A percentile compares a stretch with the other conserved stretches of the same genome.
These are phyloP conservation scores for Gossypium sturtianum DNA, from an alignment of 345 rosid genomes.

Conservation along the genomic window DNA sequence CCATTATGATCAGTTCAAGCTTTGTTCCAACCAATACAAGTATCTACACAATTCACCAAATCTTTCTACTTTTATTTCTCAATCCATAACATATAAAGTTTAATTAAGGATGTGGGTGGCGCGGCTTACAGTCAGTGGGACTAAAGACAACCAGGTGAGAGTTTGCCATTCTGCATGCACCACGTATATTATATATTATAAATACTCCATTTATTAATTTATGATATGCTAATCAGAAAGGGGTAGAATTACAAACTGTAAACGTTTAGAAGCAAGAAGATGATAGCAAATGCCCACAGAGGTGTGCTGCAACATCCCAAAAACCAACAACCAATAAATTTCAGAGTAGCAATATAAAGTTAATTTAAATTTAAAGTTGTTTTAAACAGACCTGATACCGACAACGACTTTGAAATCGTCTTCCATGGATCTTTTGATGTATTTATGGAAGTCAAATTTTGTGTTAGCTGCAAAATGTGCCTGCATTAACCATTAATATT, in stretches of 20 bases:
- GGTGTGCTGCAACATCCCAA: conserved; percentile 35
- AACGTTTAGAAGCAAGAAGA: conserved; percentile 46
- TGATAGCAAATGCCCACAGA: conserved; percentile 38
- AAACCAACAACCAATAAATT: background rate
- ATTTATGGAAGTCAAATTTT: conserved; percentile 53
- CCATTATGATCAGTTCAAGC: conserved; percentile 49
- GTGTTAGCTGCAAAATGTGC: conserved; percentile 44
- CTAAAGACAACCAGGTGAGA: conserved; percentile 36
- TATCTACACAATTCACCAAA: conserved; percentile 28
- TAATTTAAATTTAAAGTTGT: background rate
- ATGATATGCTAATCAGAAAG: background rate
- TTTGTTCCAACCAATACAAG: conserved; percentile 48
- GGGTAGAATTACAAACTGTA: conserved; percentile 25
- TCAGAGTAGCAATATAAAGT: background rate
- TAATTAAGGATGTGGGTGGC: background rate
- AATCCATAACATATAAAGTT: background rate
- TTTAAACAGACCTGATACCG: conserved; percentile 37
- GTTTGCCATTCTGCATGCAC: conserved; percentile 49
- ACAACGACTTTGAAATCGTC: conserved; percentile 64
- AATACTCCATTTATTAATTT: background rate
- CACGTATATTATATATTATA: background rate
- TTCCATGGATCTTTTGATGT: conserved; percentile 58
- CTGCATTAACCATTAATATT: conserved; percentile 20
- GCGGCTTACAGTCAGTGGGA: conserved; percentile 29
- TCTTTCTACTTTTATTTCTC: background rate